These are phyloP conservation scores for Crotalaria pallida DNA, from an alignment of 306 rosid genomes.

Conservation along the genomic window DNA sequence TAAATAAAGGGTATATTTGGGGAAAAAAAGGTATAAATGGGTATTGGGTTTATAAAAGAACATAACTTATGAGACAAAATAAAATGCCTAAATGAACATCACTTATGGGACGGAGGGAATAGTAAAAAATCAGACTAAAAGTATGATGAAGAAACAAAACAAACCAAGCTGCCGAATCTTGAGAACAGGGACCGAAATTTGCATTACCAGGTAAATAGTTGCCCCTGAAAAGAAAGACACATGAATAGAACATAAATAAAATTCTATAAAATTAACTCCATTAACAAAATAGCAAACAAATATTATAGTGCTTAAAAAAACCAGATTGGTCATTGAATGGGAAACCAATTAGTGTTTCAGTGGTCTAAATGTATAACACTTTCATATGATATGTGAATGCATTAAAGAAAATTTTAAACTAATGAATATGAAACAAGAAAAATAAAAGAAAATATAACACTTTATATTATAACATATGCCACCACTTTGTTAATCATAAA, in stretches of 20 bases:
- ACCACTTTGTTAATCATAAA: neutral
- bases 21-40: too few relatives aligned
- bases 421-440: neutral
- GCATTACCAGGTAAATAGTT: constrained; percentile 30
- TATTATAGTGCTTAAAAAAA: constrained; percentile 1
- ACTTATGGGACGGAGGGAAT: too few relatives aligned
- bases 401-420: neutral
- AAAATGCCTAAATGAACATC: too few relatives aligned
- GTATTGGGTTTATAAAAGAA: too few relatives aligned
- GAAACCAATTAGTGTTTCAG: neutral
- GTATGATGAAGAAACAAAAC: constrained; percentile 9
- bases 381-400: neutral
- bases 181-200: constrained; percentile 41
- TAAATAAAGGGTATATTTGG: too few relatives aligned
- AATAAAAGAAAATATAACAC: neutral
- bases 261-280: neutral
- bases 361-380: neutral
- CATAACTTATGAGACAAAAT: too few relatives aligned
- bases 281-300: neutral
- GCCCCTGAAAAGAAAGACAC: constrained; percentile 46
- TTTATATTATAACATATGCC: neutral
- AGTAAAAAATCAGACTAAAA: neutral
- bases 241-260: constrained; percentile 19
- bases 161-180: constrained; percentile 58
- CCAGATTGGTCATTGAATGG: neutral